Percentiles rank a stretch among this genome's conserved stretches.
Evolutionary conservation across 2,329 filamentous ascomycete species (phyloP).

Genomic region (Ceratocystis cacaofunesta): DNA sequence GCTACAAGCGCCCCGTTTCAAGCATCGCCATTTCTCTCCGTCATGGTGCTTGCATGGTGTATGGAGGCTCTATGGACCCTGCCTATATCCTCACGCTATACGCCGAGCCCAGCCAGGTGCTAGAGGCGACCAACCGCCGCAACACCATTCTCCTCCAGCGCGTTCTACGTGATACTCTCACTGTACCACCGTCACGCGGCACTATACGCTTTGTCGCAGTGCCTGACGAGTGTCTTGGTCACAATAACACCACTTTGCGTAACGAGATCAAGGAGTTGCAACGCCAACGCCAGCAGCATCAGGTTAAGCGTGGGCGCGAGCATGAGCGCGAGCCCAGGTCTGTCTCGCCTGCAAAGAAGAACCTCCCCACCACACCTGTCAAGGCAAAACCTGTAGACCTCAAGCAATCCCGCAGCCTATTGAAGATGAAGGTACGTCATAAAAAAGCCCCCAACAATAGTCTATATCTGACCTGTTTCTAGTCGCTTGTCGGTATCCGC

Average conservation of each 20-base stretch:
- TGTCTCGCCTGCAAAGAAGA: background rate
- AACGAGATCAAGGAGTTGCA: constrained; percentile 49
- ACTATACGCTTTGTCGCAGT: constrained; percentile 58
- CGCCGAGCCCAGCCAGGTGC: constrained; percentile 52
- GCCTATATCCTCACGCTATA: constrained; percentile 66
- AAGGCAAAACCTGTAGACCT: background rate
- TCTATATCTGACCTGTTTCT: too few species aligned
- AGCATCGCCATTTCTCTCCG: constrained; percentile 63
- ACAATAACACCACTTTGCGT: constrained; percentile 53
- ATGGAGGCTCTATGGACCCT: constrained; percentile 60
- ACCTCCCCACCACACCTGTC: background rate
- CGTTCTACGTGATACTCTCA: constrained; percentile 57
- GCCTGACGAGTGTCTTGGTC: constrained; percentile 56
- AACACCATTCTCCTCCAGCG: constrained; percentile 64
- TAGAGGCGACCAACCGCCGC: constrained; percentile 62
- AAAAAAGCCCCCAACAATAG: too few species aligned
- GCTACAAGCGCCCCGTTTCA: constrained; percentile 59
- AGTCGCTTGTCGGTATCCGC: background rate
- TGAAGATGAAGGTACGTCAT: constrained; percentile 1
- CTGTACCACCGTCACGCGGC: constrained; percentile 51
- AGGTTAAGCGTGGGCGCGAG: constrained; percentile 24
- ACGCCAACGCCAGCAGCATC: constrained; percentile 18
- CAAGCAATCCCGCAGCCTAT: background rate
- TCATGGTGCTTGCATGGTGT: constrained; percentile 59
- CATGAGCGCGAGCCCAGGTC: background rate